phyloP scores from a whole-genome alignment of 257 asterid genomes.

The Linaria vulgaris region DNA sequence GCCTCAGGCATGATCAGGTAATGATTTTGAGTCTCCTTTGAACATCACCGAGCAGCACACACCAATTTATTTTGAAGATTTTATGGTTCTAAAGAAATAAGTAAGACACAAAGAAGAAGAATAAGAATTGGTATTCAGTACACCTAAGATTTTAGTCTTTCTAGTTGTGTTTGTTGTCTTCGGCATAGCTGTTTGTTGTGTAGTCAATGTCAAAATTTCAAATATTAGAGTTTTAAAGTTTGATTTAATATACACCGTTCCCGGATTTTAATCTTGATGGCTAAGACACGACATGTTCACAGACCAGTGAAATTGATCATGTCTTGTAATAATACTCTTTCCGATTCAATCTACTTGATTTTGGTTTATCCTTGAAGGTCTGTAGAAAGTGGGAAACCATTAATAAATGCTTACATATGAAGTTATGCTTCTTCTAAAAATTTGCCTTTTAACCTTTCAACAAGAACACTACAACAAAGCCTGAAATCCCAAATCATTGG shows the following conservation, averaged over 20 bases:
- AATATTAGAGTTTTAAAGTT: too few species aligned
- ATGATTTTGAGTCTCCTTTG: conserved; percentile 26
- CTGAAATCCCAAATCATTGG: too few species aligned
- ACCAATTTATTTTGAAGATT: conserved; percentile 21
- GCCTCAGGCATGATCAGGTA: conserved; percentile 84
- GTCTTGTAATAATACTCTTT: not conserved
- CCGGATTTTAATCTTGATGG: not conserved
- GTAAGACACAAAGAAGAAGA: conserved; percentile 1
- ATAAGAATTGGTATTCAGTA: not conserved
- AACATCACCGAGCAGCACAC: conserved; percentile 3
- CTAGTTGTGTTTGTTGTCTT: too few species aligned
- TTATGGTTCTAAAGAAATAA: conserved; percentile 1
- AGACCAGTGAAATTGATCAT: not conserved
- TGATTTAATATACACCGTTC: not conserved
- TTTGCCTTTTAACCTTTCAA: not conserved
- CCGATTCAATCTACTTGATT: not conserved
- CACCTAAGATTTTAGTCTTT: too few species aligned
- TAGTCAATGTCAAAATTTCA: too few species aligned
- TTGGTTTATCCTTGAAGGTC: not conserved
- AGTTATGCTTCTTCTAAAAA: not conserved
- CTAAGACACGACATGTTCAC: not conserved
- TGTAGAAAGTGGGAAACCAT: not conserved
- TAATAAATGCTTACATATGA: not conserved
- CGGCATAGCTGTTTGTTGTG: too few species aligned
- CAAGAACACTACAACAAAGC: too few species aligned